Conservation (phyloP, 352 stramenopile species). For the Pythium aristosporum region DNA sequence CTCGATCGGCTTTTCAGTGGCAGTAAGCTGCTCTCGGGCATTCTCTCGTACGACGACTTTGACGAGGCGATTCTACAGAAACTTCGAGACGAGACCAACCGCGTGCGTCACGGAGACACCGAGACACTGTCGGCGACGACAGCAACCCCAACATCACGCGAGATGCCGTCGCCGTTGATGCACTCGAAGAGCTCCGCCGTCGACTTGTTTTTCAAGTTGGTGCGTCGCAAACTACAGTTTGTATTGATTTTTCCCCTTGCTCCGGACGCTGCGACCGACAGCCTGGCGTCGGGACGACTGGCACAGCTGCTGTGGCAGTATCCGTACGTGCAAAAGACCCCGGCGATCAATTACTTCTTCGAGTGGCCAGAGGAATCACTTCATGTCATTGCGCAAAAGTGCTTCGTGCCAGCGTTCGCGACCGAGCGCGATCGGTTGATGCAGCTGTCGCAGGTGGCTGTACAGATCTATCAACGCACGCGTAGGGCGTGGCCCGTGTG, state of each 20-base stretch:
- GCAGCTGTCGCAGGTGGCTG: slow-evolving; percentile 41
- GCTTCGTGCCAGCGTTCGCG: slow-evolving; percentile 14
- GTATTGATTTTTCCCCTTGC: slow-evolving; percentile 41
- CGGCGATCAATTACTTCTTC: slow-evolving; percentile 38
- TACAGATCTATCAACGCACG: slow-evolving; percentile 43
- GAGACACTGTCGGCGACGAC: neutral
- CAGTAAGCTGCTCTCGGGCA: slow-evolving; percentile 33
- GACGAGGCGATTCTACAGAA: slow-evolving; percentile 38
- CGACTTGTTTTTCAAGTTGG: slow-evolving; percentile 43
- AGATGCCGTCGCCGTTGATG: slow-evolving; percentile 16
- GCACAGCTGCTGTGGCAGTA: slow-evolving; percentile 38
- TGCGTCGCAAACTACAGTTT: slow-evolving; percentile 51
- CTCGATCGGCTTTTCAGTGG: slow-evolving; percentile 54
- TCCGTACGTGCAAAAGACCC: slow-evolving; percentile 43
- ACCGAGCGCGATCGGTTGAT: slow-evolving; percentile 30
- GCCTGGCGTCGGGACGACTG: neutral
- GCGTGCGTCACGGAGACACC: slow-evolving; percentile 15
- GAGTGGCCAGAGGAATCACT: slow-evolving; percentile 50
- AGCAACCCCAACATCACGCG: neutral
- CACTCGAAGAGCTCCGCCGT: slow-evolving; percentile 51
- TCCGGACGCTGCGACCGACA: neutral
- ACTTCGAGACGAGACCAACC: slow-evolving; percentile 35
- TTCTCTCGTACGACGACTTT: slow-evolving; percentile 57
- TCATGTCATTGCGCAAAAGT: slow-evolving; percentile 46
- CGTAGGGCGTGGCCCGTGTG: slow-evolving; percentile 1